A percentile compares a stretch with the other conserved stretches of the same genome.
Evolutionary conservation across 2,329 filamentous ascomycete genomes (phyloP).

Genomic region (Ceratocystis variospora): DNA sequence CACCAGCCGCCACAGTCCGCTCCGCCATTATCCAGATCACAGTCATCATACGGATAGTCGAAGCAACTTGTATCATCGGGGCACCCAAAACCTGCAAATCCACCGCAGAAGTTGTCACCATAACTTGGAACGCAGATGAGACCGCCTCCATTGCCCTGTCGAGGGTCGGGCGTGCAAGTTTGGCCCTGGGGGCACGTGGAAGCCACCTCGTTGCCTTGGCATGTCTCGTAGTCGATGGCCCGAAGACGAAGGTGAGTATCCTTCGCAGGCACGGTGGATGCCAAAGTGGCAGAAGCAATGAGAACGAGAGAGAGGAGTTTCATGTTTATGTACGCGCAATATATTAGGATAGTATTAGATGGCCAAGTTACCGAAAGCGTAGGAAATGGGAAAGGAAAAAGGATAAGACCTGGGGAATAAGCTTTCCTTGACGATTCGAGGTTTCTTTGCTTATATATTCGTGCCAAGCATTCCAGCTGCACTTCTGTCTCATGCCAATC

Average conservation of each 20-base stretch:
- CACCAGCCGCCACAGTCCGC: neutral
- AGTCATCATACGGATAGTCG: conserved; percentile 4
- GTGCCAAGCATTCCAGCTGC: neutral
- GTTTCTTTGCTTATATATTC: neutral
- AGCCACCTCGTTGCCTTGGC: neutral
- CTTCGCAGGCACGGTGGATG: neutral
- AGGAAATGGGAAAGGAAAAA: neutral
- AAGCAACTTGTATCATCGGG: neutral
- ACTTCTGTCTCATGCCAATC: neutral
- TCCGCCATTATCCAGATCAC: neutral
- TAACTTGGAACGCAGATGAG: neutral
- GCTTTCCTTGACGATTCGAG: neutral
- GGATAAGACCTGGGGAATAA: neutral
- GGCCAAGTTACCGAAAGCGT: neutral
- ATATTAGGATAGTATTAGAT: too few relatives aligned
- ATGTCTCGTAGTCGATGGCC: neutral
- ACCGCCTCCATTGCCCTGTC: neutral
- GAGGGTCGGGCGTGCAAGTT: neutral
- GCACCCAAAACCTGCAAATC: neutral
- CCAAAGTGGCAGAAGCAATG: neutral
- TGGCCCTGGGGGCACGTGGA: neutral
- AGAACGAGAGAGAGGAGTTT: neutral
- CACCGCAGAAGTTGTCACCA: neutral
- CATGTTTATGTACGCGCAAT: neutral
- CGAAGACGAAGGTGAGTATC: neutral